Base-by-base conservation (phyloP, 139 green algal species). In the Chlorella vulgaris region DNA sequence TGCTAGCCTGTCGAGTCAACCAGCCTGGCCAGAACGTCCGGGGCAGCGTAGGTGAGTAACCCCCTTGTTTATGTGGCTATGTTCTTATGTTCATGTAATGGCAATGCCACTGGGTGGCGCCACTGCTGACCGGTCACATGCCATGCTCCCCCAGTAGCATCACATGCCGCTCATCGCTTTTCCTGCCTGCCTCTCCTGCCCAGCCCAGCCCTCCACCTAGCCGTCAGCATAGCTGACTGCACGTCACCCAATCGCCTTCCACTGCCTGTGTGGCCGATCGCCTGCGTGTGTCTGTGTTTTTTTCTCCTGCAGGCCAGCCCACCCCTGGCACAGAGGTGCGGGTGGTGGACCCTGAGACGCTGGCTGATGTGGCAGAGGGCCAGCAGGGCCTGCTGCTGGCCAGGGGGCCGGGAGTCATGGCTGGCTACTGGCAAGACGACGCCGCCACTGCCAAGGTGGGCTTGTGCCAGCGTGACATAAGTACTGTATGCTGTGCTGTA, bases 271-370 rank as follows among this genome's bases (percentile, higher is more conserved):
- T n/a, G n/a, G n/a, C 43, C 43, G 3, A n/a, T 15, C 43, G 42
- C 7, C 43, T 4, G 5, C 28, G 26, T 26, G 39, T 26, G 7
- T n/a, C 69, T 0, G 28, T 3, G 39, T 31, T 76, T 1, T 36
- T 36, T 35, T 2, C 71, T 15, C 7, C n/a, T 35, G 66, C 79
- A 84, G 80, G 80, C 36, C 33, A 83, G 68, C 85, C 92, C n/a
- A 86, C 92, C 4, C 92, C 92, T 4, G 93, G 90, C 81, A 98
- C 95, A 5, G 42, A 90, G 36, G 24, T 98, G 22, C 81, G 87
- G 29, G 87, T 98, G 50, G 96, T 98, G n/a, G 89, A 98, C 83
- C 93, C 91, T 0, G 90, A 92, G 2, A 94, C 80, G 0, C 78
- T 91, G 47, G 26, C 58, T 28, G 86, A 89, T 0, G 39, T 97